Evolutionary conservation across 331 rosid species (phyloP), one percentile per base, ranked within the genome.

Genomic region (Acacia concinna): DNA sequence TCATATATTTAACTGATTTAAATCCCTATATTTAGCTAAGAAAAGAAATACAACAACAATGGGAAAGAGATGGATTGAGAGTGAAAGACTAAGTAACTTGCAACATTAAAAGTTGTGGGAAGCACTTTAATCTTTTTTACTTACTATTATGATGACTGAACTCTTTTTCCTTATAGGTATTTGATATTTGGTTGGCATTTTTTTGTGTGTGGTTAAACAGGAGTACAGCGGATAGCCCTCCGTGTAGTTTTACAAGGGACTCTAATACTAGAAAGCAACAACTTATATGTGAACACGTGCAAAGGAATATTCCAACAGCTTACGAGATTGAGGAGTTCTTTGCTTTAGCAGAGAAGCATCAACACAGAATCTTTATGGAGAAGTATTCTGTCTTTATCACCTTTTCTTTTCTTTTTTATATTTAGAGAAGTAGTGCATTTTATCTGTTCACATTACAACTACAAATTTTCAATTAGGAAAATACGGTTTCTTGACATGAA

Each of bases 311-410:
- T 70, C 97, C 97, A 79, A 79, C 93, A 1, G 79, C 92, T 44
- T 76, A 65, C 31, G 98, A 94, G 82, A 85, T 94, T 73, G 97
- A 94, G 10, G 97, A 94, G 86, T 92, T 94, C 85, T 94, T 94
- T 76, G 79, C 87, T 77, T 60, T 54, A 44, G 93, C 94, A 28
- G 98, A 94, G 89, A 83, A 73, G 88, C 90, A 88, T 79, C 98
- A 92, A 78, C 98, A 89, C 68, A 78, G 82, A 85, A 72, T 86
- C 41, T 94, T 92, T 75, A 83, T 87, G 69, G 90, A 94, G 62
- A 92, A 92, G 98, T 94, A 67, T 30, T 79, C 18, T 52, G 47
- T 75, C 64, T 82, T 32, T 27, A 54, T 70, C 63, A 32, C 11
- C 2, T 34, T 17, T 3, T 23, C 34, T 43, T 51, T 35, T 28